phyloP scores from a whole-genome alignment of 2,329 filamentous ascomycete species.

The Cyphellophora europaea region DNA sequence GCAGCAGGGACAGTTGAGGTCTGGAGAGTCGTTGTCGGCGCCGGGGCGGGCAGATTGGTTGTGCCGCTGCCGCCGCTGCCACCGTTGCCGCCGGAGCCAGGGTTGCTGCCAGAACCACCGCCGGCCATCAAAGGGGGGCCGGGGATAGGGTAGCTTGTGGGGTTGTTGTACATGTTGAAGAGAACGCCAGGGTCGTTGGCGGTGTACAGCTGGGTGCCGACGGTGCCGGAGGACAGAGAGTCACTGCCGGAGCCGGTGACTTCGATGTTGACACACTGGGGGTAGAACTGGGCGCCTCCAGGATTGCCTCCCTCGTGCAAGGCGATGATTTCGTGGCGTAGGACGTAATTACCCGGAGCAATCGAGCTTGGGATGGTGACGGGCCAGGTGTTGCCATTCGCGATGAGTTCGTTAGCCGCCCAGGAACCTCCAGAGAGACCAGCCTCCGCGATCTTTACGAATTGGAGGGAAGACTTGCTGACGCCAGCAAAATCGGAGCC shows the following conservation, averaged over 20 bases:
- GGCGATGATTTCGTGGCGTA: constrained; percentile 47
- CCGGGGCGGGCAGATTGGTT: background rate
- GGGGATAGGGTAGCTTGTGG: constrained; percentile 39
- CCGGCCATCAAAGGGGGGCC: constrained; percentile 21
- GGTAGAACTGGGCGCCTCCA: constrained; percentile 45
- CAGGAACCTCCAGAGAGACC: constrained; percentile 43
- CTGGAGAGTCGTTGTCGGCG: background rate
- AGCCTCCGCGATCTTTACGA: constrained; percentile 53
- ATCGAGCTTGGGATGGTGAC: constrained; percentile 38
- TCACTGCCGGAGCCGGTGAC: constrained; percentile 46
- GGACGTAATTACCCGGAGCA: constrained; percentile 41
- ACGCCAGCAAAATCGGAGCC: constrained; percentile 43
- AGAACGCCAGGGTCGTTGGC: constrained; percentile 48
- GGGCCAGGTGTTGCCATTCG: constrained; percentile 41
- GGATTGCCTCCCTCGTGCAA: constrained; percentile 37
- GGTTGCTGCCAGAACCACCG: background rate
- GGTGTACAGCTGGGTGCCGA: constrained; percentile 48
- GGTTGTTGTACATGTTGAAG: constrained; percentile 47
- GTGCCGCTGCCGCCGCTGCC: background rate
- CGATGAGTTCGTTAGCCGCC: constrained; percentile 45
- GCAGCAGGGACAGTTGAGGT: constrained; percentile 2
- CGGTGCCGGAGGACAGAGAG: constrained; percentile 37
- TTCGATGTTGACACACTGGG: constrained; percentile 51
- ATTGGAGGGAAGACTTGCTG: constrained; percentile 44
- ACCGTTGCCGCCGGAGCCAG: background rate